phyloP scores from a whole-genome alignment of 2,329 filamentous ascomycete genomes.

The Trichoderma gracile region DNA sequence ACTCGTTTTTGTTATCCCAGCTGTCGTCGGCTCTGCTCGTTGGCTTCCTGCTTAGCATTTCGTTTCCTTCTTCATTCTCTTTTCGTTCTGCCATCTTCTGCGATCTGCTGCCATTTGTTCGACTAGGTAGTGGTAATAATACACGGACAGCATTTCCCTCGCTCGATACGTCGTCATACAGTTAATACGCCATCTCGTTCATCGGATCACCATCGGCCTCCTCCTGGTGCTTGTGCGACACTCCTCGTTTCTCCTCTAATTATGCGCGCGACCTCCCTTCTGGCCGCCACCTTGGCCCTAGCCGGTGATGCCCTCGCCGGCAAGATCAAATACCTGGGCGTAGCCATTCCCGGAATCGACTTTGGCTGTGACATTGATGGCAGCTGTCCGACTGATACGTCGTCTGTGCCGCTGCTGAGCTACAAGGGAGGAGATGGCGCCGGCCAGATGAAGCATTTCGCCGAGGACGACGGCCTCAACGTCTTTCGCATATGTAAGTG shows the following conservation, averaged over 20 bases:
- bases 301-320: constrained; percentile 16
- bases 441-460: constrained; percentile 60
- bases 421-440: constrained; percentile 43
- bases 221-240: constrained; percentile 1
- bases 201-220: neutral
- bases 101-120: neutral
- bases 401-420: constrained; percentile 39
- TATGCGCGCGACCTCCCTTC: constrained; percentile 24
- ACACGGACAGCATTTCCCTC: neutral
- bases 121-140: neutral
- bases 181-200: neutral
- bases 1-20: constrained; percentile 6
- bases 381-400: constrained; percentile 40
- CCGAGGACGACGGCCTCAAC: constrained; percentile 53
- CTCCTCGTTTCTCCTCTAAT: neutral
- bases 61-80: neutral
- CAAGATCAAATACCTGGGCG: constrained; percentile 35
- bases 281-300: constrained; percentile 24
- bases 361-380: constrained; percentile 51
- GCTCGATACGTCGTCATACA: neutral
- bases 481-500: constrained; percentile 53
- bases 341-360: constrained; percentile 51
- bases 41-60: neutral
- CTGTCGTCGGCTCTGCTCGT: constrained; percentile 15
- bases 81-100: neutral